phyloP scores from a whole-genome alignment of 2,329 filamentous ascomycete genomes.

The Exophiala lecanii-corni region DNA sequence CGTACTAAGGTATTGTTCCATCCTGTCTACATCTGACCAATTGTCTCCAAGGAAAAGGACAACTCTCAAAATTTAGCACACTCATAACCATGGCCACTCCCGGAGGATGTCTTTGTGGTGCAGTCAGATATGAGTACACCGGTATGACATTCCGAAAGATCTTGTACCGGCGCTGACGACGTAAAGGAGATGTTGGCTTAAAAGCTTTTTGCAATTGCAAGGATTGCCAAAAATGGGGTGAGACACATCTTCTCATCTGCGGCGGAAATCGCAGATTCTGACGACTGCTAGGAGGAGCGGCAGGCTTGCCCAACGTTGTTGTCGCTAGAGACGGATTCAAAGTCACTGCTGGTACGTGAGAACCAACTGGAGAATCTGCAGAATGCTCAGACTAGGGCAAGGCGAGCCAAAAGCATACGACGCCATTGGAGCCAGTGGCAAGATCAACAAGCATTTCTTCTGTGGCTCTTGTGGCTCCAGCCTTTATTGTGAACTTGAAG shows the following conservation, averaged over 20 bases:
- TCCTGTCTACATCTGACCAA: no score
- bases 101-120: constrained; percentile 34
- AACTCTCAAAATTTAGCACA: no score
- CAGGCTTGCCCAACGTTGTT: constrained; percentile 50
- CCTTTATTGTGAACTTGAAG: constrained; percentile 49
- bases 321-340: constrained; percentile 46
- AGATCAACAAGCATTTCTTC: constrained; percentile 54
- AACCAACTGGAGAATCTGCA: not conserved
- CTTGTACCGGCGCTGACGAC: not conserved
- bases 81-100: constrained; percentile 30
- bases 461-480: constrained; percentile 49
- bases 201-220: constrained; percentile 50
- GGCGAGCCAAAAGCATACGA: constrained; percentile 46
- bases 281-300: constrained; percentile 48
- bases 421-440: constrained; percentile 45
- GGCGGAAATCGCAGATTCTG: no score
- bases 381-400: not conserved
- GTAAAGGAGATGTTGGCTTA: constrained; percentile 37
- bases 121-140: constrained; percentile 29
- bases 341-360: constrained; percentile 41
- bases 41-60: no score
- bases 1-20: no score
- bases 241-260: no score
- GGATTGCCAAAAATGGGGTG: constrained; percentile 49
- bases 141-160: constrained; percentile 27